phyloP scores from a whole-genome alignment of 108 stramenopile genomes.

The Bacterosira constricta region DNA sequence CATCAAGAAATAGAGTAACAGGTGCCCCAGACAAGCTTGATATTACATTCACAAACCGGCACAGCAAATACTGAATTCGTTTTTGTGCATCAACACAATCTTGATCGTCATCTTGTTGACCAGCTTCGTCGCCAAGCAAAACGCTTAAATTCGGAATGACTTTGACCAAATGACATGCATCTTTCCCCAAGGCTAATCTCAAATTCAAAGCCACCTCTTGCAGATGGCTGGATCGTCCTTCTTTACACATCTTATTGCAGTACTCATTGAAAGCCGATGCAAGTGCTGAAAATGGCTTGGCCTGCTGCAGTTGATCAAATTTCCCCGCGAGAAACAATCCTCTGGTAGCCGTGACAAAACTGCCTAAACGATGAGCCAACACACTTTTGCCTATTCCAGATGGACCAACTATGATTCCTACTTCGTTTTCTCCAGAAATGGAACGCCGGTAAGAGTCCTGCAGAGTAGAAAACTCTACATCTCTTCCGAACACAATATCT shows the following conservation, averaged over 20 bases:
- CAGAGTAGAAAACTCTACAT: slow-evolving; percentile 10
- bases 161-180: slow-evolving; percentile 6
- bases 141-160: background rate
- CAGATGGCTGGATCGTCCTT: background rate
- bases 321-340: slow-evolving; percentile 25
- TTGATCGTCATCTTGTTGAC: background rate
- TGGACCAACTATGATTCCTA: slow-evolving; percentile 18
- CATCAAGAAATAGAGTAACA: slow-evolving; percentile 14
- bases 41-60: slow-evolving; percentile 20
- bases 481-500: slow-evolving; percentile 6
- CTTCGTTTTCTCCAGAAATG: background rate
- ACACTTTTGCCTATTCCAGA: slow-evolving; percentile 33
- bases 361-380: slow-evolving; percentile 16
- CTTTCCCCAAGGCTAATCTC: background rate
- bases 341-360: background rate
- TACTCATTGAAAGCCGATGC: slow-evolving; percentile 31
- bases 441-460: slow-evolving; percentile 7
- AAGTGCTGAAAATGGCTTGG: slow-evolving; percentile 33
- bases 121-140: background rate
- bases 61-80: slow-evolving; percentile 29
- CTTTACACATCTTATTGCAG: slow-evolving; percentile 1
- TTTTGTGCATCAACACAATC: slow-evolving; percentile 20
- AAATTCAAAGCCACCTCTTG: slow-evolving; percentile 3
- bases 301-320: slow-evolving; percentile 27
- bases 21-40: slow-evolving; percentile 4